phyloP scores from a whole-genome alignment of 352 stramenopile species.

The Pythium graminicola region DNA sequence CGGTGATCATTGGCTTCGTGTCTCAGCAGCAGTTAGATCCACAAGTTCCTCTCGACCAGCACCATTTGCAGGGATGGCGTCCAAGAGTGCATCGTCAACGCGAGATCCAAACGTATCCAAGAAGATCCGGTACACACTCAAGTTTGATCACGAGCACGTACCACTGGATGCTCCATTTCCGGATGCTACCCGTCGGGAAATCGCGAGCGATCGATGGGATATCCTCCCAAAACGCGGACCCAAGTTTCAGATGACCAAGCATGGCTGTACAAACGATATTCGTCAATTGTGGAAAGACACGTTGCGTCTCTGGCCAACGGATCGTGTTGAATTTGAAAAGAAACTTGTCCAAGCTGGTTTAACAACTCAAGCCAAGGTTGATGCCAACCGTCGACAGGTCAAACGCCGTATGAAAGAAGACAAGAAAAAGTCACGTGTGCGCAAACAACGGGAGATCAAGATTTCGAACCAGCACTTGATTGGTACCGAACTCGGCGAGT shows the following conservation, averaged over 20 bases:
- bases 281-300: slow-evolving; percentile 79
- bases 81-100: slow-evolving; percentile 75
- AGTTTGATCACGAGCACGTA: slow-evolving; percentile 81
- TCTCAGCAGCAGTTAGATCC: slow-evolving; percentile 70
- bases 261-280: slow-evolving; percentile 82
- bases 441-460: slow-evolving; percentile 85
- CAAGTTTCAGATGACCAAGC: slow-evolving; percentile 76
- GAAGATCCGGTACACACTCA: slow-evolving; percentile 82
- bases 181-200: slow-evolving; percentile 52
- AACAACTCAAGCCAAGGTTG: slow-evolving; percentile 78
- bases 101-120: slow-evolving; percentile 74
- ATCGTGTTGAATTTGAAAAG: slow-evolving; percentile 69
- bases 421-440: slow-evolving; percentile 73
- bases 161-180: slow-evolving; percentile 72
- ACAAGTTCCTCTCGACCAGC: slow-evolving; percentile 56
- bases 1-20: slow-evolving; percentile 77
- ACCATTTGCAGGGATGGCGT: slow-evolving; percentile 60
- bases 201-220: slow-evolving; percentile 68
- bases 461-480: slow-evolving; percentile 87
- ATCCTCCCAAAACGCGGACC: slow-evolving; percentile 55
- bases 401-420: slow-evolving; percentile 78
- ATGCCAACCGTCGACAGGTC: slow-evolving; percentile 66
- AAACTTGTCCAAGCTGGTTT: slow-evolving; percentile 76
- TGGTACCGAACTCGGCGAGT: slow-evolving; percentile 77
- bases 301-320: slow-evolving; percentile 56